These are phyloP conservation scores for Leccinum imitatum DNA, from an alignment of 768 basidiomycete genomes.

Conservation along the genomic window DNA sequence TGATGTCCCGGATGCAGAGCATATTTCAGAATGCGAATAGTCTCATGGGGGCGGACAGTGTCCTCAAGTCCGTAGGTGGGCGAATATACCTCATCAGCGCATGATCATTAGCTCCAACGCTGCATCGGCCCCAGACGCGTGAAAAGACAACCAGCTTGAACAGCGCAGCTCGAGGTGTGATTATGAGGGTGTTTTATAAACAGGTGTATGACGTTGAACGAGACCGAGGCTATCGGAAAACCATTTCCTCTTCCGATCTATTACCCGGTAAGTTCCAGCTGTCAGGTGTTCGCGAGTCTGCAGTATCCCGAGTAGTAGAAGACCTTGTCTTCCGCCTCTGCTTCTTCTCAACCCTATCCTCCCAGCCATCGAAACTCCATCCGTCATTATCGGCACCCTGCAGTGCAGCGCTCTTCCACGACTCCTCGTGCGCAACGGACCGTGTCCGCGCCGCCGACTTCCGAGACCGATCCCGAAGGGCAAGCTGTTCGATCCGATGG, in stretches of 20 bases:
- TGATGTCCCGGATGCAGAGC: too few relatives aligned
- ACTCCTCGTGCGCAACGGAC: constrained; percentile 16
- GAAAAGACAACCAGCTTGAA: too few relatives aligned
- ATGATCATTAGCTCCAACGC: too few relatives aligned
- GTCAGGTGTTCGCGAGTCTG: neutral
- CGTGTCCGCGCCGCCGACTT: constrained; percentile 7
- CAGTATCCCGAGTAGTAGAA: neutral
- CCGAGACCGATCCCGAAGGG: constrained; percentile 25
- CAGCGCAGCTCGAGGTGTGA: neutral
- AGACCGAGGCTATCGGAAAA: neutral
- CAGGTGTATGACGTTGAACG: neutral
- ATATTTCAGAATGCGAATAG: too few relatives aligned
- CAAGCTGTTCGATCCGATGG: constrained; percentile 49
- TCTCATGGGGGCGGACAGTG: too few relatives aligned
- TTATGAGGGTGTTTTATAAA: neutral
- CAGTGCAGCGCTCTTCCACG: constrained; percentile 47
- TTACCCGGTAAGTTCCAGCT: constrained; percentile 4
- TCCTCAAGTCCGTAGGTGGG: too few relatives aligned
- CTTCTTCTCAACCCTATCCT: constrained; percentile 3
- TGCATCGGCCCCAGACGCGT: too few relatives aligned
- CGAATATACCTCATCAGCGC: too few relatives aligned
- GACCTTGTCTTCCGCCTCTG: neutral
- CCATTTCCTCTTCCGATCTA: neutral
- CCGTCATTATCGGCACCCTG: constrained; percentile 34
- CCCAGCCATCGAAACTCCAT: constrained; percentile 55